Base-by-base conservation (phyloP, 306 rosid genomes). In the Sicyos edulis region DNA sequence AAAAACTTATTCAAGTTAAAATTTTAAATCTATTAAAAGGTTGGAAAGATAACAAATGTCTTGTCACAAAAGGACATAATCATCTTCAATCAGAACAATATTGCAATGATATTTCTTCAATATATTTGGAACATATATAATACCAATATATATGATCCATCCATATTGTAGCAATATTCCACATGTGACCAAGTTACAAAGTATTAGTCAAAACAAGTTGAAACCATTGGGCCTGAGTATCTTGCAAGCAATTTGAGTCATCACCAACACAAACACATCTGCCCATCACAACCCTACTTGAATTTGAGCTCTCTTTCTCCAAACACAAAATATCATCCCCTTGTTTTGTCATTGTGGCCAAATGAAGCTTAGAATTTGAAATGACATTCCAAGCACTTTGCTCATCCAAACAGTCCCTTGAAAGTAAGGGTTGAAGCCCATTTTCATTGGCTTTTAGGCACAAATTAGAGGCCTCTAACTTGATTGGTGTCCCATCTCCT, bases 191-290 rank as follows among this genome's bases (percentile, higher is more conserved):
- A 17, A 63, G 2, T 44, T 51, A 70, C 74, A 51, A 17, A 50
- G 74, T 75, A 69, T 79, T 82, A 63, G 88, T 72, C 17, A 75
- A 32, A 76, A 85, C 70, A 53, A 85, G 76, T 42, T 76, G 52
- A 74, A 85, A 82, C 86, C 88, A 82, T 11, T 82, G 89, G 40
- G 67, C 54, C 32, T 61, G 83, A 32, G 86, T 81, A 69, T 78
- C 71, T 29, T 80, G 80, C n/a, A 80, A 14, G 69, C 86, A 82
- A 3, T 62, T 59, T 14, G 82, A 59, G 51, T 85, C 68, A 59
- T 74, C 81, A 7, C 57, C 72, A 49, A 50, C 7, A 77, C 89
- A 85, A 63, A 82, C 75, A 72, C 85, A 85, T 10, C 74, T 76
- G 5, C 17, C 56, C 54, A 84, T 73, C 47, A 81, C 70, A 75